Evolutionary conservation across 768 basidiomycete genomes (phyloP).

Genomic region (Hygrophoropsis aurantiaca): DNA sequence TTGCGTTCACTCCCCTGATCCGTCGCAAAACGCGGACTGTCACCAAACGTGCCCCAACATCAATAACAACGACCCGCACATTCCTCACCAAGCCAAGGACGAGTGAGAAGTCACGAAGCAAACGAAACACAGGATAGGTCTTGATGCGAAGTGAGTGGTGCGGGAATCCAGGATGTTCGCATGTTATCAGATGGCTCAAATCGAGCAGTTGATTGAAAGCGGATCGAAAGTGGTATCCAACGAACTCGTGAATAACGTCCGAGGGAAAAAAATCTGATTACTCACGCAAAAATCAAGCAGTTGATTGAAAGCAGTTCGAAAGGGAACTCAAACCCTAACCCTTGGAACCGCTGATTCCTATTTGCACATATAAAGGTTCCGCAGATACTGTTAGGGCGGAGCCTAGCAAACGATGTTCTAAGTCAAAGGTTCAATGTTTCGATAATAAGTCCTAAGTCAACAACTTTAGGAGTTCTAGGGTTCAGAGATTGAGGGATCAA

Average conservation of each 20-base stretch:
- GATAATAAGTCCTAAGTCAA: no score
- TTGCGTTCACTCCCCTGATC: conserved; percentile 8
- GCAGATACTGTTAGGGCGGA: no score
- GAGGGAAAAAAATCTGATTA: conserved; percentile 15
- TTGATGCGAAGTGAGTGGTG: conserved; percentile 24
- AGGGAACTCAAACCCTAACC: no score
- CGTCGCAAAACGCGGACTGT: conserved; percentile 22
- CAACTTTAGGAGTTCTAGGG: no score
- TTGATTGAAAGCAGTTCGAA: conserved; percentile 86
- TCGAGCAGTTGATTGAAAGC: no score
- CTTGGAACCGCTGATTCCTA: no score
- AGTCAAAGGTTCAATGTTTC: no score
- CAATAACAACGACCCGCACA: conserved; percentile 31
- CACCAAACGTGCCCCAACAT: conserved; percentile 21
- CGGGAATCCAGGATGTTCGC: conserved; percentile 20
- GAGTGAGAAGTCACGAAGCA: conserved; percentile 37
- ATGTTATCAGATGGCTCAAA: conserved; percentile 16
- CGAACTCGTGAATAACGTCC: background rate
- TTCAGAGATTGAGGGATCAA: no score
- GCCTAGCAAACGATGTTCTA: no score
- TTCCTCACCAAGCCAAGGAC: conserved; percentile 42
- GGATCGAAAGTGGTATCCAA: no score
- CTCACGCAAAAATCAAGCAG: conserved; percentile 89
- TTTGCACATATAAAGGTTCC: no score
- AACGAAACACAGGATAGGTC: conserved; percentile 29